Evolutionary conservation across 352 stramenopile genomes (phyloP), one percentile per base, ranked within the genome.

Genomic region (Aphanomyces stellatus): DNA sequence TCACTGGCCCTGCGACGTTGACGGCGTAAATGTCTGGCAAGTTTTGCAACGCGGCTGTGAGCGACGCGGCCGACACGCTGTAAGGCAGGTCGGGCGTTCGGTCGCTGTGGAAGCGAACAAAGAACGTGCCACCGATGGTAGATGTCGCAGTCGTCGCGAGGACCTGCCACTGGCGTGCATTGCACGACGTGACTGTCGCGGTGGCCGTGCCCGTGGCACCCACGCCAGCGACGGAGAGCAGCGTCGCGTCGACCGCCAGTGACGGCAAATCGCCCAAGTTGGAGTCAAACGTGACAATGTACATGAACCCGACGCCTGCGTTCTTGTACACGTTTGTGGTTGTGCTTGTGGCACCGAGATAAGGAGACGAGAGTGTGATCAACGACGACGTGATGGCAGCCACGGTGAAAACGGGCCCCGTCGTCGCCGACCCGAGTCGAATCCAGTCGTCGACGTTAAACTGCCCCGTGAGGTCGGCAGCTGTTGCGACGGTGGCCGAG

Each of bases 371-470:
- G 17, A 98, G 76, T 22, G 79, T 93, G 24, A 98, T 90, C 1
- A 65, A 72, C 13, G 79, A 76, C 1, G 74, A 37, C 11, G 75
- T 77, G 35, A 96, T 91, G 15, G 73, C 75, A 3, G 77, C 68
- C 22, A 97, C 82, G 0, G 85, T 87, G 69, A 96, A 98, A 19
- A 98, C 87, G 4, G 81, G 85, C 0, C 91, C 93, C 25, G 74
- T 76, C 24, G 57, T 65, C n/a, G n/a, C n/a, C 35, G 88, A 83
- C 11, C 78, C 87, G 5, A 98, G 73, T 13, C 95, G 89, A 55
- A 98, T 96, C 93, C 93, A 98, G 68, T 98, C 91, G 13, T 87
- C 90, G 33, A 89, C 72, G 7, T 64, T 46, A 31, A 97, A 96
- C 30, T 78, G 74, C 0, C 55, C 40, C 22, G 67, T 87, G 4